These are phyloP conservation scores for Malus domestica DNA, from an alignment of 306 rosid species.

Conservation along the genomic window ASM211411v1 NC_041802.1:26148001-26148500, in stretches of 20 bases:
- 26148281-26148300: constrained; percentile 19
- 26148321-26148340: constrained; percentile 15
- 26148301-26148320: constrained; percentile 13
- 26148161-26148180: constrained; percentile 16
- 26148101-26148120: constrained; percentile 14
- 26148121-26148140: constrained; percentile 9
- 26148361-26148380: constrained; percentile 23
- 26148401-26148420: constrained; percentile 9
- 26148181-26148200: constrained; percentile 14
- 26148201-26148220: constrained; percentile 12
- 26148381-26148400: constrained; percentile 13
- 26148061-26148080: constrained; percentile 23
- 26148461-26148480: constrained; percentile 26
- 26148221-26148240: constrained; percentile 19
- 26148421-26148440: constrained; percentile 9
- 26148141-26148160: constrained; percentile 23
- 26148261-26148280: constrained; percentile 23
- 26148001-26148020: constrained; percentile 18
- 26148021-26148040: constrained; percentile 14
- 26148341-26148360: constrained; percentile 21
- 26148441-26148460: constrained; percentile 22
- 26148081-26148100: constrained; percentile 19
- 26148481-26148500: constrained; percentile 9
- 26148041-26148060: constrained; percentile 20
- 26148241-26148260: constrained; percentile 12